Conservation (phyloP, 257 asterid species). For the Primulina tabacum region DNA sequence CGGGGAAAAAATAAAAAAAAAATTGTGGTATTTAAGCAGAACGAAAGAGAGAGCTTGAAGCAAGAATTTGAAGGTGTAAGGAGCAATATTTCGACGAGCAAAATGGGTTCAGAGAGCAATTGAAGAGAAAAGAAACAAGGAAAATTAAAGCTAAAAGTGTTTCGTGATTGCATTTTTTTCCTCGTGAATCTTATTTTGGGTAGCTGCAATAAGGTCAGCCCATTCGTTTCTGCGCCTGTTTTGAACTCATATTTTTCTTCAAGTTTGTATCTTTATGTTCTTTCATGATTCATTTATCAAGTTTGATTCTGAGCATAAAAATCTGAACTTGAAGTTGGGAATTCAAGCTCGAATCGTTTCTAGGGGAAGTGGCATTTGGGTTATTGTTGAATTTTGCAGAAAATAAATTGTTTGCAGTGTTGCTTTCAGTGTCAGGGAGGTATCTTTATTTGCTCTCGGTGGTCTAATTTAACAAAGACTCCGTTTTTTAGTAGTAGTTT, state of each 20-base stretch:
- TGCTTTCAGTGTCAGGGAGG: slow-evolving; percentile 42
- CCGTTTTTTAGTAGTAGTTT: slow-evolving; percentile 23
- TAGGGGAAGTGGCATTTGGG: slow-evolving; percentile 45
- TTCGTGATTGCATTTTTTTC: slow-evolving; percentile 27
- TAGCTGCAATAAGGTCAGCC: slow-evolving; percentile 52
- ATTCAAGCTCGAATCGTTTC: slow-evolving; percentile 43
- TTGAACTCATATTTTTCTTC: slow-evolving; percentile 33
- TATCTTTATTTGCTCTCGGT: slow-evolving; percentile 27
- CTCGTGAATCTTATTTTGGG: slow-evolving; percentile 35
- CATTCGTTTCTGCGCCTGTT: slow-evolving; percentile 28
- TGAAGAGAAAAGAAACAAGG: slow-evolving; percentile 22
- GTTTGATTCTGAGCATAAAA: slow-evolving; percentile 37
- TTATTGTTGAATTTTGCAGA: slow-evolving; percentile 29
- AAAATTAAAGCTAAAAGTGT: slow-evolving; percentile 31
- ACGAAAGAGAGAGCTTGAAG: slow-evolving; percentile 40
- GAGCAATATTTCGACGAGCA: slow-evolving; percentile 41
- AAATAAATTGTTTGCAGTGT: slow-evolving; percentile 34
- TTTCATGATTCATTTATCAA: slow-evolving; percentile 31
- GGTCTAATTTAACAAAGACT: slow-evolving; percentile 33
- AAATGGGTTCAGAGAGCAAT: slow-evolving; percentile 36
- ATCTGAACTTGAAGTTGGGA: slow-evolving; percentile 47
- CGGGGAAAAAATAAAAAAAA: slow-evolving; percentile 14
- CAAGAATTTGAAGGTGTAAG: slow-evolving; percentile 32
- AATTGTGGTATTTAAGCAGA: not conserved
- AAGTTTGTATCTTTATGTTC: slow-evolving; percentile 35